phyloP scores from a whole-genome alignment of 202 grass and related monocot species.

The Zoysia matrella region DNA sequence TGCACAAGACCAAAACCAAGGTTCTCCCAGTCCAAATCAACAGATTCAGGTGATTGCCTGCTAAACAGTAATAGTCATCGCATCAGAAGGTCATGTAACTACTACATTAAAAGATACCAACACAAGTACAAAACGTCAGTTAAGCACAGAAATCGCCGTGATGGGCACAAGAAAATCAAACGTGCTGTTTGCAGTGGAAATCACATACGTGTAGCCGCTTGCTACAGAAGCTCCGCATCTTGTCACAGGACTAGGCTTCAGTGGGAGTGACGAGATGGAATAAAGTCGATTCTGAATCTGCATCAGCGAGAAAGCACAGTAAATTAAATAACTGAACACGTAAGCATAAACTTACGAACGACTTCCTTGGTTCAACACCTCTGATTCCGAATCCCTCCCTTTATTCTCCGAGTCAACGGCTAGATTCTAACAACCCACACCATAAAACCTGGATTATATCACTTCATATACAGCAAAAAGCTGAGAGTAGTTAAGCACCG shows the following conservation, averaged over 20 bases:
- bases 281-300: constrained; percentile 48
- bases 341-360: constrained; percentile 16
- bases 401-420: constrained; percentile 6
- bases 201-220: constrained; percentile 59
- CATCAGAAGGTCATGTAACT: constrained; percentile 26
- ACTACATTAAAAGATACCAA: neutral
- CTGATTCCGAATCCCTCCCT: constrained; percentile 18
- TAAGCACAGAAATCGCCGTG: neutral
- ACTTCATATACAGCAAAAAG: neutral
- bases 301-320: constrained; percentile 15
- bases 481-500: neutral
- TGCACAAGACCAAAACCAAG: constrained; percentile 72
- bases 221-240: constrained; percentile 59
- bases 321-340: neutral
- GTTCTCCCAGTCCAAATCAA: constrained; percentile 88
- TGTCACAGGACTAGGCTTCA: constrained; percentile 29
- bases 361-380: neutral
- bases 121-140: neutral
- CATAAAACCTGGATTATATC: neutral
- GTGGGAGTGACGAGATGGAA: constrained; percentile 42
- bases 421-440: constrained; percentile 22
- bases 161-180: neutral
- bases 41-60: constrained; percentile 60
- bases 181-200: constrained; percentile 18
- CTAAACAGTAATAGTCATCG: constrained; percentile 11